Conservation (phyloP, 73 alveolate genomes). For the Paramecium primaurelia region DNA sequence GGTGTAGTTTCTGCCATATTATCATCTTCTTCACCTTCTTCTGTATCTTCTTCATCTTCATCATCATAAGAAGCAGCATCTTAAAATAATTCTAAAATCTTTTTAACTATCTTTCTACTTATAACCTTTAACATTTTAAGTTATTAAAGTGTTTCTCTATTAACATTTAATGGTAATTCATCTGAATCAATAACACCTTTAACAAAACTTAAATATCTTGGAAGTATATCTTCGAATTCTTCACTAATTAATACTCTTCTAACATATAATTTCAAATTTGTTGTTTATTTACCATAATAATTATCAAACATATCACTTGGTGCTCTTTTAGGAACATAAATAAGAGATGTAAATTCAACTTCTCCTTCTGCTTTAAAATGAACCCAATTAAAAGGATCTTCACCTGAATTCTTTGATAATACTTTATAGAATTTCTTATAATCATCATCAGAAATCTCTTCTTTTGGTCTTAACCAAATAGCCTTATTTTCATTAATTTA, state of each 20-base stretch:
- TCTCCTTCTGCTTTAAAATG: slow-evolving; percentile 99
- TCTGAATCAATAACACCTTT: slow-evolving; percentile 99
- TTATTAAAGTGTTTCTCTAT: slow-evolving; percentile 98
- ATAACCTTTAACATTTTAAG: slow-evolving; percentile 94
- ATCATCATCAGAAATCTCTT: slow-evolving; percentile 95
- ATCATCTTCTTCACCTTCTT: slow-evolving; percentile 81
- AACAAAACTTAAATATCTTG: slow-evolving; percentile 96
- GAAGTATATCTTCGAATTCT: slow-evolving; percentile 98
- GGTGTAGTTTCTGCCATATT: slow-evolving; percentile 74
- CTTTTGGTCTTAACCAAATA: slow-evolving; percentile 98
- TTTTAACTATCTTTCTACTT: slow-evolving; percentile 93
- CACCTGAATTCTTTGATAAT: slow-evolving; percentile 90
- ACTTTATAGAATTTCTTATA: slow-evolving; percentile 95
- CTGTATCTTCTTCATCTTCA: slow-evolving; percentile 93
- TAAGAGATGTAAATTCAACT: slow-evolving; percentile 94
- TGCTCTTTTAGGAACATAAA: slow-evolving; percentile 92
- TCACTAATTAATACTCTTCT: slow-evolving; percentile 98
- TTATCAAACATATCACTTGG: slow-evolving; percentile 95
- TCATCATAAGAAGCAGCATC: slow-evolving; percentile 89
- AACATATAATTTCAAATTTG: slow-evolving; percentile 94
- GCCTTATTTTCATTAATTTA: slow-evolving; percentile 97
- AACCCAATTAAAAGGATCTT: slow-evolving; percentile 95
- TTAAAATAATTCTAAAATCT: slow-evolving; percentile 87
- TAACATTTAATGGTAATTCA: slow-evolving; percentile 98
- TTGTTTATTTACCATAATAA: slow-evolving; percentile 93